Percentiles rank a stretch among this genome's conserved stretches.
Conservation (phyloP, 2,329 filamentous ascomycete species). For the Gremmenia infestans region DNA sequence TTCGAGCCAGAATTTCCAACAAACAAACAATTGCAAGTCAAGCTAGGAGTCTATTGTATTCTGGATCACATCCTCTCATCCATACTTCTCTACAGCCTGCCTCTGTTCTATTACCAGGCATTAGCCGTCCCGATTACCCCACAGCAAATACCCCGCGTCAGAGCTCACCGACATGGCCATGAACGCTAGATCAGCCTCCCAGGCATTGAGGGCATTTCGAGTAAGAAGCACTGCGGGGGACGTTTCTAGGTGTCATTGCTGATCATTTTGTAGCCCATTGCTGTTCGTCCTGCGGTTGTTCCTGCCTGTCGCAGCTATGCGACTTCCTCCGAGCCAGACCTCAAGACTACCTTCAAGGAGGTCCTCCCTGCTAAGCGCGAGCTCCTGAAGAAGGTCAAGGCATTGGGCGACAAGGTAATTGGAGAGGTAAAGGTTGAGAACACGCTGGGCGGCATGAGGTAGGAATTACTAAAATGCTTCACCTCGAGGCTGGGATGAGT, state of each 20-base stretch:
- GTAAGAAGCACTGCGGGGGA: conserved; percentile 40
- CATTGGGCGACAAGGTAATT: conserved; percentile 73
- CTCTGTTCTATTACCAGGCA: background rate
- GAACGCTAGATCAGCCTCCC: conserved; percentile 55
- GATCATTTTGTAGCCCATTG: conserved; percentile 23
- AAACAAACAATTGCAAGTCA: background rate
- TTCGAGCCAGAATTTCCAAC: background rate
- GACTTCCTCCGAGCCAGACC: conserved; percentile 74
- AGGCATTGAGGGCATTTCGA: conserved; percentile 59
- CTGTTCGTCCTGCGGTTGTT: conserved; percentile 30
- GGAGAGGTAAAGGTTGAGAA: conserved; percentile 93
- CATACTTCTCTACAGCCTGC: background rate
- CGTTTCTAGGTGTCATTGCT: conserved; percentile 9
- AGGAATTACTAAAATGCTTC: conserved; percentile 12
- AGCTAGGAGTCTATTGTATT: background rate
- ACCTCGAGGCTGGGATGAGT: background rate
- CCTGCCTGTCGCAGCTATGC: conserved; percentile 56
- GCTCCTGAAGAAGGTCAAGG: conserved; percentile 89
- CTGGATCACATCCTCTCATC: background rate
- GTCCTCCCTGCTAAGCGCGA: conserved; percentile 90
- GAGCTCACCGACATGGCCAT: conserved; percentile 51
- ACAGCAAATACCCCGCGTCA: conserved; percentile 21
- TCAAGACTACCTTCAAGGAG: conserved; percentile 80
- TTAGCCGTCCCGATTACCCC: conserved; percentile 13
- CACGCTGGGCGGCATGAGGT: conserved; percentile 91